These are phyloP conservation scores for Rhodamnia rubescens DNA, from an alignment of 345 rosid genomes.

Conservation along the genomic window DNA sequence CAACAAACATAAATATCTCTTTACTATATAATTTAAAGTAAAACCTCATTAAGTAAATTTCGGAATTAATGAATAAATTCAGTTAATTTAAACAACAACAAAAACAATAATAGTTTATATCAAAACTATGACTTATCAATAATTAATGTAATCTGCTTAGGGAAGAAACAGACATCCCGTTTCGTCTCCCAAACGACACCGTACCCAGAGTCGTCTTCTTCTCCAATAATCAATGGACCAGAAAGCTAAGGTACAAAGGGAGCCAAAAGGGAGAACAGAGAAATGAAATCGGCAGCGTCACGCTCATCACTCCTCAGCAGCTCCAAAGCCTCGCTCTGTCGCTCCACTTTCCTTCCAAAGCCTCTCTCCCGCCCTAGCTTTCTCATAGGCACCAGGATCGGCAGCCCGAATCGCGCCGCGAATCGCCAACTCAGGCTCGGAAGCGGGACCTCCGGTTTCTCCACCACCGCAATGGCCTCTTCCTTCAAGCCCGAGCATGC, in stretches of 20 bases:
- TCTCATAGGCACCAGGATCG: background rate
- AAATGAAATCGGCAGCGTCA: slow-evolving; percentile 40
- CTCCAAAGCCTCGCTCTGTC: slow-evolving; percentile 7
- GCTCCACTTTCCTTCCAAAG: background rate
- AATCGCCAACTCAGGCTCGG: background rate
- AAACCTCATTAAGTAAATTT: background rate
- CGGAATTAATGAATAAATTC: background rate
- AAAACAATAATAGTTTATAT: no score
- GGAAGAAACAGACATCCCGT: background rate
- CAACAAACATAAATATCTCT: background rate
- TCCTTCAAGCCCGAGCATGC: slow-evolving; percentile 77
- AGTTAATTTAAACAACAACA: background rate
- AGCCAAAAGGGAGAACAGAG: background rate
- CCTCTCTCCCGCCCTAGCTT: background rate
- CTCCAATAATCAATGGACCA: background rate
- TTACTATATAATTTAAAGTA: background rate
- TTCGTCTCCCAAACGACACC: background rate
- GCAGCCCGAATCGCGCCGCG: background rate
- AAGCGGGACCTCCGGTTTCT: slow-evolving; percentile 8
- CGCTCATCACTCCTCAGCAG: slow-evolving; percentile 25
- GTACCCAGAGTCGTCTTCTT: background rate
- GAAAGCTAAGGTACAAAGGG: background rate
- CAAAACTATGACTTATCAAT: no score
- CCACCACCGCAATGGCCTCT: slow-evolving; percentile 34
- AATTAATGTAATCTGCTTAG: no score